A percentile compares a stretch with the other conserved stretches of the same genome.
Evolutionary conservation across 352 stramenopile species (phyloP).

Genomic region (Globisporangium alternatum): DNA sequence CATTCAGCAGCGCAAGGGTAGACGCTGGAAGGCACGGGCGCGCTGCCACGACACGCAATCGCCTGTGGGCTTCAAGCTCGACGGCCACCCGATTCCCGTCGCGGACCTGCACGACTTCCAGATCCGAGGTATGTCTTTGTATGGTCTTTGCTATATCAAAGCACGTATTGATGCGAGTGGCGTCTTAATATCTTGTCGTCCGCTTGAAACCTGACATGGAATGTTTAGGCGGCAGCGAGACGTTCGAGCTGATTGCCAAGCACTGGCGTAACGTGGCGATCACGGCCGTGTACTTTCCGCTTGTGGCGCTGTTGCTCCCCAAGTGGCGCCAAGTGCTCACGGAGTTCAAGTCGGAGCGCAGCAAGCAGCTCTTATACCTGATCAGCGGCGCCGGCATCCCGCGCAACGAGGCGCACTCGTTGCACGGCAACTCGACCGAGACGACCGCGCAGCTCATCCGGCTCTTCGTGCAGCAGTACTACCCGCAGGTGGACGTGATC

Average conservation of each 20-base stretch:
- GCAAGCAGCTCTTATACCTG: conserved; percentile 93
- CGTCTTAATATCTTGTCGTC: neutral
- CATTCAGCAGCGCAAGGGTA: conserved; percentile 27
- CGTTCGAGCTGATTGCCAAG: conserved; percentile 51
- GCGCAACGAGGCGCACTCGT: conserved; percentile 90
- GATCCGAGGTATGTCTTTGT: conserved; percentile 32
- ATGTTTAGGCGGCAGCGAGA: conserved; percentile 49
- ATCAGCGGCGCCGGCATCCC: conserved; percentile 95
- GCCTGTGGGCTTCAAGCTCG: conserved; percentile 75
- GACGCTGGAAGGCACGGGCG: conserved; percentile 55
- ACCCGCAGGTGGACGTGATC: conserved; percentile 92
- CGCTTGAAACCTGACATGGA: neutral
- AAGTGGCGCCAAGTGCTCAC: conserved; percentile 88
- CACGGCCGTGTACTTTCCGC: conserved; percentile 93
- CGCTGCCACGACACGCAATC: conserved; percentile 61
- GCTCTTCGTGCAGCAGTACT: conserved; percentile 91
- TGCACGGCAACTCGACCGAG: conserved; percentile 95
- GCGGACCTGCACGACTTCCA: conserved; percentile 62
- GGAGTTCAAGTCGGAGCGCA: conserved; percentile 75
- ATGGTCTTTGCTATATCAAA: neutral
- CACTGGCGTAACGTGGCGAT: conserved; percentile 71
- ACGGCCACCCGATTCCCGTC: conserved; percentile 52
- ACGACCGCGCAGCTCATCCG: conserved; percentile 90
- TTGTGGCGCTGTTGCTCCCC: conserved; percentile 92
- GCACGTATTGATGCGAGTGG: neutral